Evolutionary conservation across 129 eudicot species (phyloP), one percentile per base, ranked within the genome.

Genomic region (Pseudognaphalium luteoalbum): DNA sequence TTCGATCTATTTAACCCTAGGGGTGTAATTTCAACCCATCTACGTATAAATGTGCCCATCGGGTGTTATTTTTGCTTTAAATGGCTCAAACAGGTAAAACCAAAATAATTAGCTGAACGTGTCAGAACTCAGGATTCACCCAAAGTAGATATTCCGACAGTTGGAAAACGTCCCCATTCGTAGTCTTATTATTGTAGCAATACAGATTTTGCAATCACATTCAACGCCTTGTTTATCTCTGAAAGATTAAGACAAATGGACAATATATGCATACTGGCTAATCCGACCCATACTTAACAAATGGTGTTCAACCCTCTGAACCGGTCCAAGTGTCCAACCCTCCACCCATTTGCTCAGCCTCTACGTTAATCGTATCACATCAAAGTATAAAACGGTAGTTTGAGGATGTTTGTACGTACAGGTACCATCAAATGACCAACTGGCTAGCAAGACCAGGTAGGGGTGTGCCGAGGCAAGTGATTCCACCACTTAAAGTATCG

Each of bases 361-460:
- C 19, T 29, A 33, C 1, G 52, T 28, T 76, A 50, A n/a, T 20
- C 9, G 5, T 68, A 65, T 67, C 29, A 28, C 56, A 14, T 75
- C 47, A 11, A 39, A 33, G 9, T 50, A 66, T 29, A 47, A 0
- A 39, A 22, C 14, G 3, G 3, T 25, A 35, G 10, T 39, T 41
- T 59, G 20, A 70, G 51, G 35, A 44, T 42, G 19, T 73, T 17
- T 68, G 66, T 58, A 30, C 6, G 17, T 47, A 74, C 68, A 93
- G 98, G 98, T 93, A 93, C 75, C 85, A 85, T 57, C 90, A 93
- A 76, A 93, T 93, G 98, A 77, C 86, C 3, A 91, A 93, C 19
- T 93, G 96, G 96, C 80, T 93, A 71, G 98, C 87, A 37, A 85
- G 95, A 77, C 98, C 98, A 41, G 84, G 76, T 60, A 81, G 87